Conservation (phyloP, 805 yeast genomes). For the Yarrowia sp. region DNA sequence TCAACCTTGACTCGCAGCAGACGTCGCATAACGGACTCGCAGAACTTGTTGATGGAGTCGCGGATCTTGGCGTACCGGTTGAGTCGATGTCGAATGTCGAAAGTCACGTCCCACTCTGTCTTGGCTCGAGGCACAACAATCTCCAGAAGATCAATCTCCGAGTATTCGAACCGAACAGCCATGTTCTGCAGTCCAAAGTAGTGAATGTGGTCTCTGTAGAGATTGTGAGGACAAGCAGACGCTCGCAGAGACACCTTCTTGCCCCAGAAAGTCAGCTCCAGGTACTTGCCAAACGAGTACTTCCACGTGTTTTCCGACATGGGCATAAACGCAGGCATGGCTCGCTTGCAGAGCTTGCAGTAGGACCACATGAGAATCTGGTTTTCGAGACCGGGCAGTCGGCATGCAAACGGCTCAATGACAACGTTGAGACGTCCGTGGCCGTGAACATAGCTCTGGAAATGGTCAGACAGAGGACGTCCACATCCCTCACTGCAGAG, state of each 20-base stretch:
- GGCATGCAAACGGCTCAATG: conserved; percentile 59
- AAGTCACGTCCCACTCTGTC: conserved; percentile 68
- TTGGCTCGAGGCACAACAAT: conserved; percentile 72
- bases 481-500: conserved; percentile 80
- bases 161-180: conserved; percentile 76
- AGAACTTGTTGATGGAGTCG: conserved; percentile 57
- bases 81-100: conserved; percentile 64
- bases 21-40: conserved; percentile 67
- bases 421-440: conserved; percentile 75
- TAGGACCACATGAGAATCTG: conserved; percentile 87
- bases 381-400: conserved; percentile 59
- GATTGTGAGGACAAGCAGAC: conserved; percentile 75
- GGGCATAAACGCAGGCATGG: conserved; percentile 67
- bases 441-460: conserved; percentile 85
- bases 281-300: conserved; percentile 87
- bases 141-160: conserved; percentile 71
- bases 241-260: conserved; percentile 53
- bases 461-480: conserved; percentile 66
- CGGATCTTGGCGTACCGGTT: conserved; percentile 56
- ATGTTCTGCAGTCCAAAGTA: conserved; percentile 79
- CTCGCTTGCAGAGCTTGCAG: conserved; percentile 73
- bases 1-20: conserved; percentile 76
- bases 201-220: conserved; percentile 75
- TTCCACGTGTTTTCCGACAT: conserved; percentile 88
- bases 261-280: conserved; percentile 83